Percentiles rank a stretch among this genome's conserved stretches.
phyloP scores from a whole-genome alignment of 106 monocot species.

The Dioscorea dumetorum region DNA sequence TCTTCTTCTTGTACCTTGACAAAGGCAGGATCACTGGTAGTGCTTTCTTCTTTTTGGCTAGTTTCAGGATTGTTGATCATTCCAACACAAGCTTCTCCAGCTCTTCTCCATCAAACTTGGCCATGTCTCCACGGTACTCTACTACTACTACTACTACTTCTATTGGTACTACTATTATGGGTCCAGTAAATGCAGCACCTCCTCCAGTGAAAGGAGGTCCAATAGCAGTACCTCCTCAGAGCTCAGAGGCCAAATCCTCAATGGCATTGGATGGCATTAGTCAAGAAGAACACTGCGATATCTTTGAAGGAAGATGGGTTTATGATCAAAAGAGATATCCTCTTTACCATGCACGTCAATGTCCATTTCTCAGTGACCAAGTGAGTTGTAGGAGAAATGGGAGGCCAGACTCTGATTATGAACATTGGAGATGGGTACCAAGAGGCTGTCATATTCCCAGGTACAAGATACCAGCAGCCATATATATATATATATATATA shows the following conservation, averaged over 20 bases:
- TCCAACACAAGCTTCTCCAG: background rate
- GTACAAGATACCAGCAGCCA: slow-evolving; percentile 1
- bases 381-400: slow-evolving; percentile 31
- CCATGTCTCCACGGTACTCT: background rate
- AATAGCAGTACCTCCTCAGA: too few species aligned
- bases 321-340: slow-evolving; percentile 18
- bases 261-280: background rate
- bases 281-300: slow-evolving; percentile 13
- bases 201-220: background rate
- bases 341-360: slow-evolving; percentile 14
- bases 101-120: background rate
- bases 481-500: too few species aligned
- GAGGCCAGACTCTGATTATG: slow-evolving; percentile 27
- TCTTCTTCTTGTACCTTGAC: background rate
- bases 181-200: background rate
- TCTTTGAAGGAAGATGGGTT: slow-evolving; percentile 33
- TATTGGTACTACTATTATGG: background rate
- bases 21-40: background rate
- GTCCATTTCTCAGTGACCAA: slow-evolving; percentile 35
- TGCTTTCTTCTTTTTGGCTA: background rate
- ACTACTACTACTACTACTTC: background rate
- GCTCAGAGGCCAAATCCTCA: background rate
- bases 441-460: slow-evolving; percentile 30
- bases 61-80: background rate
- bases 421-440: slow-evolving; percentile 42